A percentile compares a stretch with the other conserved stretches of the same genome.
phyloP scores from a whole-genome alignment of 2,329 filamentous ascomycete genomes.

The Dryadomyces quercivorus region DNA sequence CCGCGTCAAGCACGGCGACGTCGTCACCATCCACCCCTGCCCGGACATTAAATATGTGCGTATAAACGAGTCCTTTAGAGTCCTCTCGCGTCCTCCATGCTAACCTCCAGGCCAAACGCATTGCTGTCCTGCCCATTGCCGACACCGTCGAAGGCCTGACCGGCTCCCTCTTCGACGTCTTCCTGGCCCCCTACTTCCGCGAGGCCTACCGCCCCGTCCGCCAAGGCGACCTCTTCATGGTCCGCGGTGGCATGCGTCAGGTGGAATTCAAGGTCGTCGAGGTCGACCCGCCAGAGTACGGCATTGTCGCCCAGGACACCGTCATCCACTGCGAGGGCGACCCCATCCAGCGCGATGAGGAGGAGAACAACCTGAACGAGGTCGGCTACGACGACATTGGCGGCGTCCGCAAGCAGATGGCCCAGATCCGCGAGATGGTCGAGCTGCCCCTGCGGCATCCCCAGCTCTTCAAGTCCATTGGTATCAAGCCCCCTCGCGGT shows the following conservation, averaged over 20 bases:
- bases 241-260: slow-evolving; percentile 95
- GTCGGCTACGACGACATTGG: slow-evolving; percentile 99
- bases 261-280: slow-evolving; percentile 99
- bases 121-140: slow-evolving; percentile 94
- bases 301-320: slow-evolving; percentile 96
- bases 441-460: slow-evolving; percentile 94
- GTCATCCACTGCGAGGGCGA: slow-evolving; percentile 98
- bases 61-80: too few species aligned
- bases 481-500: slow-evolving; percentile 98
- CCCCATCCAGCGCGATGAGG: slow-evolving; percentile 90
- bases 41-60: slow-evolving; percentile 98
- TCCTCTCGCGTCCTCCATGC: neutral
- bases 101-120: slow-evolving; percentile 73
- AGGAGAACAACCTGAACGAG: slow-evolving; percentile 98
- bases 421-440: slow-evolving; percentile 96
- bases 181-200: slow-evolving; percentile 98
- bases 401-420: slow-evolving; percentile 99
- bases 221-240: slow-evolving; percentile 96
- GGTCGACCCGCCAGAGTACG: slow-evolving; percentile 95
- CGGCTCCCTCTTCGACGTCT: slow-evolving; percentile 95
- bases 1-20: slow-evolving; percentile 94
- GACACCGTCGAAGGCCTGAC: slow-evolving; percentile 97
- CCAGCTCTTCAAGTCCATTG: slow-evolving; percentile 99
- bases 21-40: slow-evolving; percentile 94
- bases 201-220: slow-evolving; percentile 96